phyloP scores from a whole-genome alignment of 2,329 filamentous ascomycete species.

The Paraphaeosphaeria minitans region DNA sequence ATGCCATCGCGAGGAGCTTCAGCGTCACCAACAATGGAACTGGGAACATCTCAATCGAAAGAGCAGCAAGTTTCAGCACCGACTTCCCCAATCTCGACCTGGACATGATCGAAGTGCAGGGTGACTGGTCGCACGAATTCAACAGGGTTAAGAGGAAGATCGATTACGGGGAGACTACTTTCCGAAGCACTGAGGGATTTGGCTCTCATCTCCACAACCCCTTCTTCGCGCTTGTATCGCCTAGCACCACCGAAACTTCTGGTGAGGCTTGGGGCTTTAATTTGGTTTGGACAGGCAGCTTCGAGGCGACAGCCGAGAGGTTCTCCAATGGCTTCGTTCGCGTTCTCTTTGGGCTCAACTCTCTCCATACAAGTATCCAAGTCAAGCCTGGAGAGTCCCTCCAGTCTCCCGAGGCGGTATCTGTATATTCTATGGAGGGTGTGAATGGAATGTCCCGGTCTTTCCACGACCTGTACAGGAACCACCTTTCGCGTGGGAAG shows the following conservation, averaged over 20 bases:
- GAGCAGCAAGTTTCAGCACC: constrained; percentile 65
- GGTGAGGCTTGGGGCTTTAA: constrained; percentile 70
- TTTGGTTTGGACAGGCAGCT: constrained; percentile 68
- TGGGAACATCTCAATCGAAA: constrained; percentile 59
- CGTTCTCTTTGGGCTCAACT: constrained; percentile 65
- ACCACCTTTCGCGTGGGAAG: constrained; percentile 64
- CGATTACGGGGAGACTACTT: constrained; percentile 59
- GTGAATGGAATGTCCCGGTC: constrained; percentile 66
- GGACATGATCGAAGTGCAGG: constrained; percentile 66
- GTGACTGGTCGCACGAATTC: constrained; percentile 67
- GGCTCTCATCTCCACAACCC: constrained; percentile 69
- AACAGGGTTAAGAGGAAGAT: constrained; percentile 61
- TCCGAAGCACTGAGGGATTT: constrained; percentile 66
- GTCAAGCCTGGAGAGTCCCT: constrained; percentile 62
- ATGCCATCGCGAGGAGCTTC: constrained; percentile 66
- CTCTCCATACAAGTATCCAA: constrained; percentile 63
- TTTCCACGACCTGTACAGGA: constrained; percentile 65
- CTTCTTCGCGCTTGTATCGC: constrained; percentile 63
- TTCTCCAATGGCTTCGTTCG: constrained; percentile 66
- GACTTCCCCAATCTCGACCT: constrained; percentile 65
- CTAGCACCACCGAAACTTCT: constrained; percentile 63
- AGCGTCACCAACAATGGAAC: constrained; percentile 65
- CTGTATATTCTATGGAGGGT: constrained; percentile 64
- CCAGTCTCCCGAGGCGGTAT: constrained; percentile 66
- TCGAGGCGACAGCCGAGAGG: constrained; percentile 65